Percentiles rank a stretch among this genome's conserved stretches.
Conservation (phyloP, 768 basidiomycete genomes). For the Lactarius pseudohatsudake region DNA sequence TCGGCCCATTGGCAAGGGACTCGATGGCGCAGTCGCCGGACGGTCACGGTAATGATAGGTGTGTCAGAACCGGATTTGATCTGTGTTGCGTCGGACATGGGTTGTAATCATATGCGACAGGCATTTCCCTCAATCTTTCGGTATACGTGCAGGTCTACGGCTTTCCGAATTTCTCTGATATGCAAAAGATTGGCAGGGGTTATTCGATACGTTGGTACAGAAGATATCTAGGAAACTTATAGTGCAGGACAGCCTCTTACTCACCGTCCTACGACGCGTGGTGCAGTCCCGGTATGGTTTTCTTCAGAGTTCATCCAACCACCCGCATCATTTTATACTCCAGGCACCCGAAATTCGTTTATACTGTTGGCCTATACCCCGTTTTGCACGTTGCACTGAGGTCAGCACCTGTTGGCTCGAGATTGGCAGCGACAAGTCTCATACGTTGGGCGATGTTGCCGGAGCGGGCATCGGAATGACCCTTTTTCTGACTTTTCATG, state of each 20-base stretch:
- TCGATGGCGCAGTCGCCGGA: not conserved
- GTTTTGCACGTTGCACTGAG: constrained; percentile 13
- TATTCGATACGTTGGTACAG: constrained; percentile 1
- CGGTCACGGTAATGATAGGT: constrained; percentile 4
- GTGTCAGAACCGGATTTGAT: not conserved
- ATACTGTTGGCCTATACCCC: constrained; percentile 25
- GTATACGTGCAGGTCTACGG: constrained; percentile 10
- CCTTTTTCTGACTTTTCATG: not conserved
- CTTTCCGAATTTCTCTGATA: constrained; percentile 6
- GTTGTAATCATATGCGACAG: not conserved
- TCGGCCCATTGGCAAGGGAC: constrained; percentile 12
- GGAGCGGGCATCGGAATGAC: constrained; percentile 1
- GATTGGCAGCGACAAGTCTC: constrained; percentile 13
- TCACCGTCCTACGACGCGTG: constrained; percentile 17
- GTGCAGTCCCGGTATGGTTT: constrained; percentile 26
- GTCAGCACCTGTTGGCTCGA: constrained; percentile 18
- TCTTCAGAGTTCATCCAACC: not conserved
- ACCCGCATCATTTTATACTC: not conserved
- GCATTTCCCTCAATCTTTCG: constrained; percentile 9
- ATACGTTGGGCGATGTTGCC: constrained; percentile 13
- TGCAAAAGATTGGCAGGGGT: constrained; percentile 21
- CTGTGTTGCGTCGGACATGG: not conserved
- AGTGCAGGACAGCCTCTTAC: constrained; percentile 16
- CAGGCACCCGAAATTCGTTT: constrained; percentile 29
- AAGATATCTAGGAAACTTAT: constrained; percentile 21